These are phyloP conservation scores for Sporobolomyces phaffii DNA, from an alignment of 768 basidiomycete genomes.

Conservation along the genomic window DNA sequence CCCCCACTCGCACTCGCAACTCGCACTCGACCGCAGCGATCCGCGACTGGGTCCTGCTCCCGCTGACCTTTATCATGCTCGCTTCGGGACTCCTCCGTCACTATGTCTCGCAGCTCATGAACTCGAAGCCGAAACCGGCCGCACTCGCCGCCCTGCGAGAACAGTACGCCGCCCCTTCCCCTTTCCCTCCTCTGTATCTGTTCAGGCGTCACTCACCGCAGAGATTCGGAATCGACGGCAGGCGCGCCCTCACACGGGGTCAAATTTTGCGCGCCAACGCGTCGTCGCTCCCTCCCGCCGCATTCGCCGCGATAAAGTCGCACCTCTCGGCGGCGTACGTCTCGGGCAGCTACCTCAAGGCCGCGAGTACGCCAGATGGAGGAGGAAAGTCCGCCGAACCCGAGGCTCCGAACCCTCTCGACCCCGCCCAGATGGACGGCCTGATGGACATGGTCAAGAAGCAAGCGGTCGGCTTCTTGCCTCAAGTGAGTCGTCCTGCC, in stretches of 20 bases:
- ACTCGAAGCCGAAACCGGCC: constrained; percentile 73
- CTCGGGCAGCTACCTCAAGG: constrained; percentile 74
- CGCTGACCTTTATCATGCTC: constrained; percentile 29
- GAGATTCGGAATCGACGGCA: no score
- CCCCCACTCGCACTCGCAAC: no score
- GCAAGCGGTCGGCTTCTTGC: constrained; percentile 98
- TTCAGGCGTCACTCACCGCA: no score
- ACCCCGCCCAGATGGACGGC: constrained; percentile 47
- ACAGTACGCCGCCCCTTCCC: constrained; percentile 58
- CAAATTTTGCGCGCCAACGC: constrained; percentile 33
- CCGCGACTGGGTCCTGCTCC: constrained; percentile 30
- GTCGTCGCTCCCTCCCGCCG: constrained; percentile 41
- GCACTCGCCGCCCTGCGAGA: constrained; percentile 74
- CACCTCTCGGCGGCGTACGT: constrained; percentile 43
- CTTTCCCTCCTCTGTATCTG: not conserved
- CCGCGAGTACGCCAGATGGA: constrained; percentile 62
- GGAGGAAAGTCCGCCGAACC: constrained; percentile 46
- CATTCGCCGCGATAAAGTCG: constrained; percentile 45
- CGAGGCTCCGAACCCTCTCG: constrained; percentile 48
- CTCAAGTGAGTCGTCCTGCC: constrained; percentile 44
- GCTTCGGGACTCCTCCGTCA: constrained; percentile 80
- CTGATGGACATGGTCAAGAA: constrained; percentile 99
- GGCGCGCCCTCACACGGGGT: constrained; percentile 33
- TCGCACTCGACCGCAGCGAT: no score
- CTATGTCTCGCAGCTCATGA: constrained; percentile 80